Percentiles rank a stretch among this genome's conserved stretches.
Conservation (phyloP, 768 basidiomycete species). For the Russula foetens region DNA sequence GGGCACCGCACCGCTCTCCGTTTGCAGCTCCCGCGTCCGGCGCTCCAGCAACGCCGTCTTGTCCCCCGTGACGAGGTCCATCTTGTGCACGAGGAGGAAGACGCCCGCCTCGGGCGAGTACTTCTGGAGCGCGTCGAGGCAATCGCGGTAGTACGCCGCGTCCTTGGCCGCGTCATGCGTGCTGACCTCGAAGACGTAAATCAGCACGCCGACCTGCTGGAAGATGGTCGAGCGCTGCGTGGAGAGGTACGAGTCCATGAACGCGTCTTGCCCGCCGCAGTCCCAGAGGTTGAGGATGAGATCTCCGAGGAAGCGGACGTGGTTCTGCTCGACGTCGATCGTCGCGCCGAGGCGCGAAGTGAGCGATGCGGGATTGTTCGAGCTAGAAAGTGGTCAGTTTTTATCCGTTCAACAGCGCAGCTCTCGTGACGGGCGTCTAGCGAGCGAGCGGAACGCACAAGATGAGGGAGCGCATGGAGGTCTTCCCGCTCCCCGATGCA, state of each 20-base stretch:
- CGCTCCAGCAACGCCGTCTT: constrained; percentile 52
- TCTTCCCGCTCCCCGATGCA: constrained; percentile 89
- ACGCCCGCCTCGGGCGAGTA: constrained; percentile 78
- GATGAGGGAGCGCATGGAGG: constrained; percentile 98
- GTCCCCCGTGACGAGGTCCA: constrained; percentile 81
- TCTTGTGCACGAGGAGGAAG: constrained; percentile 93
- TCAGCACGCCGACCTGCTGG: constrained; percentile 92
- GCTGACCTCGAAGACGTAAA: constrained; percentile 97
- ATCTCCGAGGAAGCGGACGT: constrained; percentile 94
- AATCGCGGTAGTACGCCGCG: constrained; percentile 86
- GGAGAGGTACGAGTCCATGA: constrained; percentile 95
- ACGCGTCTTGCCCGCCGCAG: constrained; percentile 96
- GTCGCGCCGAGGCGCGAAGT: constrained; percentile 92
- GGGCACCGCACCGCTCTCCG: constrained; percentile 49
- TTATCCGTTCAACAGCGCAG: constrained; percentile 9
- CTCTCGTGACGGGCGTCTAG: constrained; percentile 2
- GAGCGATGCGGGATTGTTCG: constrained; percentile 88
- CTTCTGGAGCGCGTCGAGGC: constrained; percentile 72
- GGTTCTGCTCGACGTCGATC: constrained; percentile 96
- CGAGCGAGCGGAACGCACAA: constrained; percentile 52
- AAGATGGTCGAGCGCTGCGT: constrained; percentile 92
- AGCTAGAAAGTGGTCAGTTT: constrained; percentile 39
- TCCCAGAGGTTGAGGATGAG: constrained; percentile 97
- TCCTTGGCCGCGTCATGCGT: constrained; percentile 79
- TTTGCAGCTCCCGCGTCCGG: constrained; percentile 65